phyloP scores from a whole-genome alignment of 2,329 filamentous ascomycete species.

The Cryphonectria carpinicola region DNA sequence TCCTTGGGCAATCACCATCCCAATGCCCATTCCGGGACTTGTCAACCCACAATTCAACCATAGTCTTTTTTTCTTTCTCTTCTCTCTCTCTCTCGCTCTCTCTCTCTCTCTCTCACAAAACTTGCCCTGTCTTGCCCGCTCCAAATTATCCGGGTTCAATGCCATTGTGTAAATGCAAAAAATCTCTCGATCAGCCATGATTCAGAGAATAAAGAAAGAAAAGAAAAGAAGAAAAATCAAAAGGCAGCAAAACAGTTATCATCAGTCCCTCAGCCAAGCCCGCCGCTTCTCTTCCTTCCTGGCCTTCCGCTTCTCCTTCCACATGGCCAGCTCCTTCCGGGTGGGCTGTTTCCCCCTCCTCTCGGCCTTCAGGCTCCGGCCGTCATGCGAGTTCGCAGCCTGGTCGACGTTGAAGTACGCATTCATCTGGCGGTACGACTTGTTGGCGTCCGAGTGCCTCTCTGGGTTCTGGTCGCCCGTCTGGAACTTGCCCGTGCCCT shows the following conservation, averaged over 20 bases:
- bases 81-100: too few relatives aligned
- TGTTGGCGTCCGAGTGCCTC: slow-evolving; percentile 83
- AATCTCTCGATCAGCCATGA: not conserved
- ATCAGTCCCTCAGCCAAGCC: slow-evolving; percentile 86
- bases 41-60: not conserved
- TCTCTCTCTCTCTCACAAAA: not conserved
- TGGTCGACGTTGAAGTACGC: slow-evolving; percentile 96
- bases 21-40: not conserved
- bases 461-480: slow-evolving; percentile 68
- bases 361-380: slow-evolving; percentile 89
- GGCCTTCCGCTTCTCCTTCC: slow-evolving; percentile 85
- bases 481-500: slow-evolving; percentile 87
- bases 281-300: slow-evolving; percentile 94
- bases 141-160: not conserved
- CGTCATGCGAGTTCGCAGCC: slow-evolving; percentile 87
- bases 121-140: not conserved
- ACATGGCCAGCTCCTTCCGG: slow-evolving; percentile 86
- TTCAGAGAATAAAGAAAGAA: not conserved
- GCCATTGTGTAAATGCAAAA: slow-evolving; percentile 4
- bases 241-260: not conserved
- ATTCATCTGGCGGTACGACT: slow-evolving; percentile 85
- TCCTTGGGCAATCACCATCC: not conserved
- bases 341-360: slow-evolving; percentile 80
- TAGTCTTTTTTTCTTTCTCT: not conserved
- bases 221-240: not conserved